Conservation (phyloP, 2,329 filamentous ascomycete species). For the Penicillium rolfsii region DNA sequence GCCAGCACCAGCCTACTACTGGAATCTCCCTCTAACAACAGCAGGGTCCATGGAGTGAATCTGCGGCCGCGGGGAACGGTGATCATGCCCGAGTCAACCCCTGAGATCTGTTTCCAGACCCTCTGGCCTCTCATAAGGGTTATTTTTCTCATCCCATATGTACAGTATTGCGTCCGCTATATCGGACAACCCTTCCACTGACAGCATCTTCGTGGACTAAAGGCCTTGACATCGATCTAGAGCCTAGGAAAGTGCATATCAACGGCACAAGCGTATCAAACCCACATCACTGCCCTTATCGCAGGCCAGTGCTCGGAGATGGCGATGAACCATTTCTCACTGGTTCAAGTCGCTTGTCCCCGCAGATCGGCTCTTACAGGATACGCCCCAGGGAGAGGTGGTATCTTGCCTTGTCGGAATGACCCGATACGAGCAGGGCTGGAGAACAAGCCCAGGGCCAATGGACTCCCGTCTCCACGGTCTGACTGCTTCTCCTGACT, state of each 20-base stretch:
- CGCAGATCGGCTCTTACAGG: constrained; percentile 3
- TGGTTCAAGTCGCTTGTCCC: neutral
- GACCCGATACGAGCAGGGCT: constrained; percentile 3
- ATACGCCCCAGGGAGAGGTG: neutral
- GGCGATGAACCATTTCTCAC: neutral
- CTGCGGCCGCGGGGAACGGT: neutral
- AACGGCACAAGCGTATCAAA: neutral
- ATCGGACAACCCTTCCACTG: neutral
- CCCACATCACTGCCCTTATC: neutral
- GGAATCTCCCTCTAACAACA: neutral
- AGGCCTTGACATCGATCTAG: neutral
- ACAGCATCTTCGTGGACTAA: neutral
- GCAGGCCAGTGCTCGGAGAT: neutral
- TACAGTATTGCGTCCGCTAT: neutral
- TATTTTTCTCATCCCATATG: neutral
- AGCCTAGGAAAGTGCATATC: neutral
- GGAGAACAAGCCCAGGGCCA: neutral
- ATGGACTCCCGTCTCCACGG: too few species aligned
- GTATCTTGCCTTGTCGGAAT: neutral
- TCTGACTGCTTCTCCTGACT: constrained; percentile 25
- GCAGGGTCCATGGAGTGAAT: neutral
- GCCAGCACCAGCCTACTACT: neutral
- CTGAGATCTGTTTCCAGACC: neutral
- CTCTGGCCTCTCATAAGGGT: neutral
- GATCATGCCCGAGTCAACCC: neutral